Evolutionary conservation across 495 filamentous ascomycete genomes (phyloP), one percentile per base, ranked within the genome.

Genomic region (Xylaria bambusicola): DNA sequence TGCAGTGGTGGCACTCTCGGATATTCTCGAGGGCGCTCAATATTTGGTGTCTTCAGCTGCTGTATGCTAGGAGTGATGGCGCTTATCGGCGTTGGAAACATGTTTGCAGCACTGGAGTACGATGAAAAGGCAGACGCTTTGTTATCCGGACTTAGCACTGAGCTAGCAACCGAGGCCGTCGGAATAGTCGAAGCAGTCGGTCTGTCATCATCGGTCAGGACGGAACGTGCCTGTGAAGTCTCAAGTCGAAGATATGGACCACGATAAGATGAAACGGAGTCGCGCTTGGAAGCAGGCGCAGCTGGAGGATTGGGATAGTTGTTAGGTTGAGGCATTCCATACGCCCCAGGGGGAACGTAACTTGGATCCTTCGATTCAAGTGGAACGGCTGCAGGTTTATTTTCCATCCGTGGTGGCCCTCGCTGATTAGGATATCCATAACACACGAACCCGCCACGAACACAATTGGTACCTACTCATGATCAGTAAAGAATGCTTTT

Each of bases 391-490:
- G 83, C 64, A 67, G 85, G 68, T 49, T 85, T 81, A 65, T 68
- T 79, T 64, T 84, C 82, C 62, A 80, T 73, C 64, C 84, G 80
- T 75, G 82, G 89, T 89, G 93, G 72, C 75, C 88, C 75, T 82
- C 86, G 59, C 82, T 87, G 65, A 62, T 88, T 88, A 17, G 75
- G 75, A 73, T 98, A 98, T n/a, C 94, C 94, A 66, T 92, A 89
- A 70, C 94, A 98, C 23, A 92, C 78, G 72, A 97, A 97, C 12
- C 91, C 91, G 44, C 94, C 94, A 56, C 91, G 88, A 45, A 90
- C 80, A 71, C 94, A 98, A 69, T 98, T 98, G 70, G 87, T 90
- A 77, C 92, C 92, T 97, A 66, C 20, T 60, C 41, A 40, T 49
- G 18, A 52, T 67, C 18, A 67, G 61, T 49, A 67, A 52, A 64